phyloP scores from a whole-genome alignment of 371 early-diverging fungal genomes.

The Amoeboaphelidium occidentale region DNA sequence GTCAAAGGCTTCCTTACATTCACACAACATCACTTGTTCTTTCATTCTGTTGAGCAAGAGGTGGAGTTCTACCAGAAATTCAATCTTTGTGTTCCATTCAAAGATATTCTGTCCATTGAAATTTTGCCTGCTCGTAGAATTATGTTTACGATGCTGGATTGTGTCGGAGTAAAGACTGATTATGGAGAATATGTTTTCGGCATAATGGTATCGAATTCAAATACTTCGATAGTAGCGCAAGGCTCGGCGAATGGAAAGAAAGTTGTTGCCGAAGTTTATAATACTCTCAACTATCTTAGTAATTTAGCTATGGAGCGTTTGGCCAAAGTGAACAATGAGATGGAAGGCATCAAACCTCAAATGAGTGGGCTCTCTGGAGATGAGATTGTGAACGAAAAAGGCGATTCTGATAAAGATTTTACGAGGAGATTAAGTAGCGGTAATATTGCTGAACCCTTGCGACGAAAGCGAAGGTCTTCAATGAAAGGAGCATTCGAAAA shows the following conservation, averaged over 20 bases:
- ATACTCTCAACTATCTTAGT: neutral
- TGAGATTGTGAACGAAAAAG: too few species aligned
- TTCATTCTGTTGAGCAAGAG: neutral
- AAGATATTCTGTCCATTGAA: neutral
- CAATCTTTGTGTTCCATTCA: neutral
- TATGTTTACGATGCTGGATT: neutral
- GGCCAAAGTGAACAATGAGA: neutral
- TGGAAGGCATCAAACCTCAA: neutral
- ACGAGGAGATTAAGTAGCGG: too few species aligned
- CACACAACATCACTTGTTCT: neutral
- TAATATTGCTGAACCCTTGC: too few species aligned
- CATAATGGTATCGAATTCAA: neutral
- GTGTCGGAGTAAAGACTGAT: neutral
- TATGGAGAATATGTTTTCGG: neutral
- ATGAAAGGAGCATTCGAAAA: neutral
- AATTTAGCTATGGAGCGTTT: neutral
- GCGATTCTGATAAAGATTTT: too few species aligned
- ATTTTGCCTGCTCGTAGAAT: neutral
- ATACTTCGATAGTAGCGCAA: neutral
- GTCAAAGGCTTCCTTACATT: too few species aligned
- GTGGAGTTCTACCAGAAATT: neutral
- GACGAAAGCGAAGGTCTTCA: neutral
- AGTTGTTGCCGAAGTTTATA: neutral
- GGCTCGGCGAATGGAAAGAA: neutral
- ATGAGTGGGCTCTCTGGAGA: neutral